Base-by-base conservation (phyloP, 192 early-diverging fungal genomes). In the Backusella tuberculispora region DNA sequence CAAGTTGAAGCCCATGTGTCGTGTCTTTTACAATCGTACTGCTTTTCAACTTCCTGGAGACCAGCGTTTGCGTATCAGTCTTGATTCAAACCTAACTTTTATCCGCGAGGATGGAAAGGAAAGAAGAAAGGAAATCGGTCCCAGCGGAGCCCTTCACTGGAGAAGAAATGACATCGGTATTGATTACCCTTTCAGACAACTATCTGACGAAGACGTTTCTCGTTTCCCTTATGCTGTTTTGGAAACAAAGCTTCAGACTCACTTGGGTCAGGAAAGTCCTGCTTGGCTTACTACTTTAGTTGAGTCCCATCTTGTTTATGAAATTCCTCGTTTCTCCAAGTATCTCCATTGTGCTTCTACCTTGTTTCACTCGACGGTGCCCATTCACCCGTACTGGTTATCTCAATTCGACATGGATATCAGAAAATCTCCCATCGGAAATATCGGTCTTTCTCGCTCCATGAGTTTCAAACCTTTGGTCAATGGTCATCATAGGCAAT, bases 171-270 rank as follows among this genome's bases (percentile, higher is more conserved):
- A 99, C 78, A 67, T 80, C 34, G 79, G 74, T 4, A 91, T 92
- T 63, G 64, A 80, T 24, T 73, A 81, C 46, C 83, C 83, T 6
- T 86, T 86, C 66, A 29, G 77, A 13, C 47, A 80, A 3, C 41
- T 84, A 26, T 44, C 34, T 0, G 78, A 83, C 0, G 43, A 74
- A 38, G 80, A 81, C 29, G 89, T 94, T 53, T 81, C 85, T 44
- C 86, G 88, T 42, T 99, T 99, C 86, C 97, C 97, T n/a, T 98
- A 96, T 75, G 97, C 98, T 60, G 85, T 99, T 6, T 87, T 99
- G 19, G 98, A 96, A 69, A 87, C 95, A 65, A 96, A 95, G 83
- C 71, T 95, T 26, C 91, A 95, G 74, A 87, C 86, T 17, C 85
- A 90, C 48, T 80, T 86, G 42, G 91, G 90, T 14, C 85, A 88